Conservation (phyloP, 176 grass and related monocot genomes). For the Triticum turgidum region DNA sequence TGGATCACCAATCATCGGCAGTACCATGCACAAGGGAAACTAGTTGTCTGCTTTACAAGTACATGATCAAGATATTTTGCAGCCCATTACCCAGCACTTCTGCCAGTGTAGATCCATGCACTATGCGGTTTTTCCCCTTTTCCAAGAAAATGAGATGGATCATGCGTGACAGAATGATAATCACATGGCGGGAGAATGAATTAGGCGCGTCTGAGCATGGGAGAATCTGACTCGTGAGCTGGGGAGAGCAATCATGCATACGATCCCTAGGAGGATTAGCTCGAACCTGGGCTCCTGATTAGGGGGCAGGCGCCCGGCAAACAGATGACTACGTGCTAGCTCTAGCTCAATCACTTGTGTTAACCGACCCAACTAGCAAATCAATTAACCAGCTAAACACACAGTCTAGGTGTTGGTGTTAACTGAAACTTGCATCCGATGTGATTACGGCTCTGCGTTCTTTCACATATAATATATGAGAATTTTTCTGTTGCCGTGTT, state of each 20-base stretch:
- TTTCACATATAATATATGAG: neutral
- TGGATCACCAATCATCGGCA: slow-evolving; percentile 1
- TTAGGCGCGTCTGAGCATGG: neutral
- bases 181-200: slow-evolving; percentile 23
- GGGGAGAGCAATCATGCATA: slow-evolving; percentile 9
- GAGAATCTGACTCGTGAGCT: slow-evolving; percentile 24
- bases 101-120: neutral
- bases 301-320: slow-evolving; percentile 29
- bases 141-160: neutral
- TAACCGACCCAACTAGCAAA: neutral
- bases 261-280: neutral
- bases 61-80: slow-evolving; percentile 3
- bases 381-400: neutral
- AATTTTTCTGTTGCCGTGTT: neutral
- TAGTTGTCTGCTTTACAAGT: neutral
- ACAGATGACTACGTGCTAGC: neutral
- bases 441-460: neutral
- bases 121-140: neutral
- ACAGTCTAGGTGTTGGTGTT: slow-evolving; percentile 23
- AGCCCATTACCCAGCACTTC: neutral
- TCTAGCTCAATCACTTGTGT: neutral
- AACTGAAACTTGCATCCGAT: neutral
- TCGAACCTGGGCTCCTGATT: slow-evolving; percentile 6
- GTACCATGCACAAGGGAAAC: neutral
- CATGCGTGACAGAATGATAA: slow-evolving; percentile 27